Evolutionary conservation across 2,329 filamentous ascomycete genomes (phyloP), one percentile per base, ranked within the genome.

Genomic region (Aciculosporium take): DNA sequence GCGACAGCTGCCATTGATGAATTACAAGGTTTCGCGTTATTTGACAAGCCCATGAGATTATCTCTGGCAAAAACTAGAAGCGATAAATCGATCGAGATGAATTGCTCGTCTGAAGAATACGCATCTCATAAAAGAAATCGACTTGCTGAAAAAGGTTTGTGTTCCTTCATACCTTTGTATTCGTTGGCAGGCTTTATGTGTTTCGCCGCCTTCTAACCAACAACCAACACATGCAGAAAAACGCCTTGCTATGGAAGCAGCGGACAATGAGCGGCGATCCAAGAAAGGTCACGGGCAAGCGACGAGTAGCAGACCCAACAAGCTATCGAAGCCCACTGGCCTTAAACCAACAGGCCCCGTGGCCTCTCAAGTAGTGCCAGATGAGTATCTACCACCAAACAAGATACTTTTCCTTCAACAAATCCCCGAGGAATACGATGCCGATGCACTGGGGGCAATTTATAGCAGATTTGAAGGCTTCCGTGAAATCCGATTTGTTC

Each of bases 331-430:
- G 31, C 51, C 57, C 4, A 55, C 58, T 0, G 84, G 84, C 27
- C 75, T 89, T 65, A 93, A 93, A 59, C 76, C 84, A 5, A 82
- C 81, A 1, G 77, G 76, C 44, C 72, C 77, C 5, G 69, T 76
- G 12, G 71, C 77, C 1, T 70, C 80, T 3, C 72, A 82, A 9
- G 81, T 87, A 42, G 80, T 96, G 15, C 87, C 88, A n/a, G 91
- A 96, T 72, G 91, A 98, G 64, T 96, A 94, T 61, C 75, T 96
- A 4, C 89, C 89, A 4, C 89, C 91, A 28, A 96, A 96, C 74
- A 95, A 94, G 68, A 94, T 87, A 50, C 74, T 98, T 28, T 94
- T 96, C 65, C 69, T 96, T 46, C 86, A 93, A 66, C 89, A 96
- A 53, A 65, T 98, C 28, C 88, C 91, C 7, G 84, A 89, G 48